Evolutionary conservation across 2,329 filamentous ascomycete genomes (phyloP).

Genomic region (Torrubiella hemipterigena): DNA sequence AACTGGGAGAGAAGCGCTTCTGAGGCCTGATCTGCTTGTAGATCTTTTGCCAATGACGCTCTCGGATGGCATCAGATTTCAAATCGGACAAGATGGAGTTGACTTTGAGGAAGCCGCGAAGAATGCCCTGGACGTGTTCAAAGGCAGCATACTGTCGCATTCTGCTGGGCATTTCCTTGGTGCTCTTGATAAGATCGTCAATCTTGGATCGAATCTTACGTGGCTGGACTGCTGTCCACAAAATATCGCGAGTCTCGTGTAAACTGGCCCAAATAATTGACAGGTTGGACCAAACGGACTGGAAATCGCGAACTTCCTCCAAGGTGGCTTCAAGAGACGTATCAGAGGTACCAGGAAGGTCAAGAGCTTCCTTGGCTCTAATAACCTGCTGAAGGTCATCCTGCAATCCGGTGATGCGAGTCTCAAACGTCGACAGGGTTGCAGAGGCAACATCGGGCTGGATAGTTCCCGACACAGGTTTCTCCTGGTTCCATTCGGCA

Average conservation of each 20-base stretch:
- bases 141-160: slow-evolving; percentile 99
- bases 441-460: slow-evolving; percentile 79
- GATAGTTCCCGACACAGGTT: slow-evolving; percentile 90
- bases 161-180: slow-evolving; percentile 96
- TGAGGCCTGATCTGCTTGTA: slow-evolving; percentile 91
- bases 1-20: slow-evolving; percentile 85
- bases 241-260: slow-evolving; percentile 80
- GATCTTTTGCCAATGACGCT: slow-evolving; percentile 95
- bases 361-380: slow-evolving; percentile 92
- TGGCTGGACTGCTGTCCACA: slow-evolving; percentile 94
- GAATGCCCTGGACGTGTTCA: slow-evolving; percentile 87
- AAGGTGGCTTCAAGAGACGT: slow-evolving; percentile 74
- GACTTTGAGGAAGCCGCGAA: slow-evolving; percentile 81
- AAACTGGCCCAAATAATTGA: slow-evolving; percentile 95
- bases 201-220: slow-evolving; percentile 83
- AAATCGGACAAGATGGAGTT: slow-evolving; percentile 80
- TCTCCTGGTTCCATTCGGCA: slow-evolving; percentile 86
- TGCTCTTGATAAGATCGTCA: slow-evolving; percentile 91
- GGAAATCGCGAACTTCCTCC: slow-evolving; percentile 97
- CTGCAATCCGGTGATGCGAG: slow-evolving; percentile 72
- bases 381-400: slow-evolving; percentile 87
- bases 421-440: slow-evolving; percentile 72
- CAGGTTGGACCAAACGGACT: slow-evolving; percentile 93
- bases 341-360: slow-evolving; percentile 69
- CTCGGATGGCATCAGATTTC: slow-evolving; percentile 91